Evolutionary conservation across 257 asterid genomes (phyloP), one percentile per base, ranked within the genome.

Genomic region (Pogostemon cablin): DNA sequence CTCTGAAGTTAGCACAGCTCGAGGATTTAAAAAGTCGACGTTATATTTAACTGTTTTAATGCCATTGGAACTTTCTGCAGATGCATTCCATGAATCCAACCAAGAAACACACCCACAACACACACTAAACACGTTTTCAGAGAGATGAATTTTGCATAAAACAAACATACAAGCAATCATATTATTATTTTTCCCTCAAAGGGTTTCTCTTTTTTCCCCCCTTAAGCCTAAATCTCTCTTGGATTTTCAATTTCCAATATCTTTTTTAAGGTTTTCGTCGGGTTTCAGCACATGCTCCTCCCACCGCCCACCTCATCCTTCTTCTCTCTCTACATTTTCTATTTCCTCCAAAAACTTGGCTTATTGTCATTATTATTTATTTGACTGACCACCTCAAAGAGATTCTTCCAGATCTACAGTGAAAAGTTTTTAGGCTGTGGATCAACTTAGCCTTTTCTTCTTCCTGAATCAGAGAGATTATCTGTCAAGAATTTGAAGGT

Each of bases 351-450:
- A 77, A 76, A 65, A 64, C 60, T 65, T 63, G 75, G 72, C 69
- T 76, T 77, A 41, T 78, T 81, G 52, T 75, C 48, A 60, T 4
- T 67, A 6, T 40, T 60, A 2, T 44, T 77, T 69, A 77, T 61
- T 85, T 83, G 91, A 82, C 77, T 75, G 66, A 67, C 66, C 61
- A 10, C 66, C 52, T 57, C 77, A 65, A 72, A 60, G 73, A 61
- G 86, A 75, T 76, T 78, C 81, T 62, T 78, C 73, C 83, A 78
- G 86, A 79, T 81, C 86, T 78, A 78, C 75, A 34, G 76, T 75
- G 56, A 61, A 80, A 77, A 75, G 71, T 64, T 82, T 68, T 53
- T 49, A 66, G 79, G 60, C 61, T 6, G 46, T 17, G 72, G 20
- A 72, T 58, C 67, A 76, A 34, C 47, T 62, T 68, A 48, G 68